Evolutionary conservation across 2,329 filamentous ascomycete genomes (phyloP).

Genomic region (Ustulina deusta): DNA sequence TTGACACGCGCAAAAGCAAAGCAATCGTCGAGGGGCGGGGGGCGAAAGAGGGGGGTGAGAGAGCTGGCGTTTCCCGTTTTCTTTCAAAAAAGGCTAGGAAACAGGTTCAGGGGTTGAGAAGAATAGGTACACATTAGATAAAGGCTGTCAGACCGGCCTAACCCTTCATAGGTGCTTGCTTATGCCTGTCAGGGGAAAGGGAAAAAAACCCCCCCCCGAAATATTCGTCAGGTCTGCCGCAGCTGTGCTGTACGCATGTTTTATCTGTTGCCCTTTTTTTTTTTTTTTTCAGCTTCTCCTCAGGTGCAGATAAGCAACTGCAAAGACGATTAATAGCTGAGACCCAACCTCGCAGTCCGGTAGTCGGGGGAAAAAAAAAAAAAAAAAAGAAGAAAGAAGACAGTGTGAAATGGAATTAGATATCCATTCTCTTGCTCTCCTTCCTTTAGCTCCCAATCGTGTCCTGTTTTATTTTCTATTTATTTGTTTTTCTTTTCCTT

Average conservation of each 20-base stretch:
- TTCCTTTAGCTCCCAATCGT: neutral
- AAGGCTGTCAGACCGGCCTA: conserved; percentile 32
- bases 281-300: conserved; percentile 23
- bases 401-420: neutral
- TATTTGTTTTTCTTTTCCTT: conserved; percentile 2
- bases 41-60: neutral
- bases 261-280: neutral
- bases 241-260: conserved; percentile 21
- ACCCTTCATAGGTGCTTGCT: neutral
- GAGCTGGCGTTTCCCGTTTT: conserved; percentile 30
- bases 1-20: conserved; percentile 29
- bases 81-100: conserved; percentile 4
- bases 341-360: conserved; percentile 27
- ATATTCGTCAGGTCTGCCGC: conserved; percentile 10
- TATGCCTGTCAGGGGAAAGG: neutral
- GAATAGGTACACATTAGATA: neutral
- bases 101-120: neutral
- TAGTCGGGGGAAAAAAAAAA: conserved; percentile 8
- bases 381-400: too few species aligned
- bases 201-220: conserved; percentile 3
- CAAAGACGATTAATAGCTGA: conserved; percentile 16
- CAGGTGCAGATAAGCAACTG: conserved; percentile 6
- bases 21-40: neutral
- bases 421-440: neutral
- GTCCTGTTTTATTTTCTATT: conserved; percentile 11